phyloP scores from a whole-genome alignment of 2,329 filamentous ascomycete genomes.

The Volutella citrinella region DNA sequence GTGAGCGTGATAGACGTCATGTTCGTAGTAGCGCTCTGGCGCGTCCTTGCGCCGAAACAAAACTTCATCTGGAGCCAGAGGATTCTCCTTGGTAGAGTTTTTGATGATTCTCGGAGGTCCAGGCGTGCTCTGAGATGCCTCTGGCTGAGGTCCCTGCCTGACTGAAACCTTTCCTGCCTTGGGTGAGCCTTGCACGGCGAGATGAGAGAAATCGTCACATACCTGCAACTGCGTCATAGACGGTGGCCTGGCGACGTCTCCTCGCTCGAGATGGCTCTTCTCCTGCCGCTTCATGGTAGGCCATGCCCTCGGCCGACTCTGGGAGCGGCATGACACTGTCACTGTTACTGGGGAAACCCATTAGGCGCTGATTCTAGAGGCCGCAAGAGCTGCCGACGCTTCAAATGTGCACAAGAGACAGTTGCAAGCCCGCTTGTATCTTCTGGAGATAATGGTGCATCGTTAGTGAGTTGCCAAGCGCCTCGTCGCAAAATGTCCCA shows the following conservation, averaged over 20 bases:
- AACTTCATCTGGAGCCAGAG: slow-evolving; percentile 65
- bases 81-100: slow-evolving; percentile 24
- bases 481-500: too few relatives aligned
- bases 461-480: too few relatives aligned
- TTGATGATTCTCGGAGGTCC: slow-evolving; percentile 17
- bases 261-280: too few relatives aligned
- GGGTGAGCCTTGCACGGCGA: slow-evolving; percentile 21
- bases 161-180: slow-evolving; percentile 30
- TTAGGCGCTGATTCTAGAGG: too few relatives aligned
- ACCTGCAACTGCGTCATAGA: slow-evolving; percentile 76
- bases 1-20: slow-evolving; percentile 68
- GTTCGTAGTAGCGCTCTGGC: slow-evolving; percentile 65
- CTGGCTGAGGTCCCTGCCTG: slow-evolving; percentile 17
- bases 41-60: slow-evolving; percentile 65
- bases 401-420: too few relatives aligned
- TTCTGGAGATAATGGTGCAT: too few relatives aligned
- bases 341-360: too few relatives aligned
- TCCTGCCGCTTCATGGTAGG: too few relatives aligned
- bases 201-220: slow-evolving; percentile 14
- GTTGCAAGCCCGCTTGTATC: too few relatives aligned
- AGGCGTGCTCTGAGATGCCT: slow-evolving; percentile 13
- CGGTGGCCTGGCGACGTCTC: slow-evolving; percentile 43
- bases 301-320: slow-evolving; percentile 10
- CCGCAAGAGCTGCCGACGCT: too few relatives aligned
- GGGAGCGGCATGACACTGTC: slow-evolving; percentile 7